Conservation (phyloP, 2,329 filamentous ascomycete genomes). For the Verticillium tricorpus region DNA sequence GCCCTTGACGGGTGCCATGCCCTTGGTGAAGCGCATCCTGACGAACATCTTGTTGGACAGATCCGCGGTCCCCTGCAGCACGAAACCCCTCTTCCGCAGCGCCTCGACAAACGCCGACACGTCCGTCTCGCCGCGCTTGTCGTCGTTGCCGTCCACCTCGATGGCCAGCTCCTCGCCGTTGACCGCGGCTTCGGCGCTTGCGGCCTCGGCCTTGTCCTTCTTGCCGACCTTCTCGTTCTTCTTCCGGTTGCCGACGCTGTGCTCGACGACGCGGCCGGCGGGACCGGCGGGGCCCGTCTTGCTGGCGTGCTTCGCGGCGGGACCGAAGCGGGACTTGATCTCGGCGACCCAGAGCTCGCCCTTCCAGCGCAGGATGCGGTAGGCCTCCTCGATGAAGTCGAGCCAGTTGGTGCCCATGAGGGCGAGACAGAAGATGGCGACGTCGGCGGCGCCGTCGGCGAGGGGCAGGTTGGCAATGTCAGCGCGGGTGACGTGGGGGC, state of each 20-base stretch:
- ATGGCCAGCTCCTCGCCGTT: slow-evolving; percentile 62
- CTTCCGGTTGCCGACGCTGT: slow-evolving; percentile 68
- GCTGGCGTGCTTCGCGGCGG: slow-evolving; percentile 10
- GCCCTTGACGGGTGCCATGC: slow-evolving; percentile 66
- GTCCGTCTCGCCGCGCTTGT: slow-evolving; percentile 70
- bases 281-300: slow-evolving; percentile 15
- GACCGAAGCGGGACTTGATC: slow-evolving; percentile 87
- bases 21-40: slow-evolving; percentile 90
- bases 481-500: slow-evolving; percentile 74
- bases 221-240: slow-evolving; percentile 44
- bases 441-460: slow-evolving; percentile 68
- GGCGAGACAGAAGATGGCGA: slow-evolving; percentile 92
- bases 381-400: slow-evolving; percentile 93
- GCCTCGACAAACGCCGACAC: slow-evolving; percentile 84
- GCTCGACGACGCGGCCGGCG: slow-evolving; percentile 46
- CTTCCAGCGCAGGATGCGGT: slow-evolving; percentile 84
- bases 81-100: slow-evolving; percentile 73
- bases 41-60: slow-evolving; percentile 97
- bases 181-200: slow-evolving; percentile 66
- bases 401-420: slow-evolving; percentile 99
- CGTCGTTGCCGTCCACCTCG: slow-evolving; percentile 64
- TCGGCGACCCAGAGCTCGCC: slow-evolving; percentile 97
- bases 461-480: slow-evolving; percentile 85
- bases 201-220: slow-evolving; percentile 49
- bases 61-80: slow-evolving; percentile 69